Base-by-base conservation (phyloP, 805 yeast species). In the Yarrowia divulgata region DNA sequence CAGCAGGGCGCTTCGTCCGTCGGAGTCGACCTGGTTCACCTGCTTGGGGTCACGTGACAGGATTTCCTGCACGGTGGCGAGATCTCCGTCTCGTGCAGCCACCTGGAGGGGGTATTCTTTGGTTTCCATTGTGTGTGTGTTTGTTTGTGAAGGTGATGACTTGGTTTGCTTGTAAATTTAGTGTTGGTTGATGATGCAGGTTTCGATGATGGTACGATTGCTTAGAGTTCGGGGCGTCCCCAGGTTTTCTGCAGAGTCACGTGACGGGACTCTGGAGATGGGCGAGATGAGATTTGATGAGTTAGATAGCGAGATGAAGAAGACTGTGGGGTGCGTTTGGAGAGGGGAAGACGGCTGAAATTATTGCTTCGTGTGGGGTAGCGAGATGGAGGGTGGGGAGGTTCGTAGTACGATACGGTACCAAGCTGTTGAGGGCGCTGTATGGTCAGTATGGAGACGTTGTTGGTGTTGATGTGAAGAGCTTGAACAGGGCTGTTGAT, bases 1-100 rank as follows among this genome's bases (percentile, higher is more conserved):
- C 77, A 91, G 96, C 60, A 93, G 79, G 1, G 97, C 90, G 1
- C 90, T 87, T 72, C 98, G 83, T 1, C 87, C 88, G 74, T 93
- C 97, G 2, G 82, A 84, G 77, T 93, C 98, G 70, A 77, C 81
- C 16, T 74, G 66, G 2, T 83, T 73, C 0, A 85, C 84, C 14
- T 81, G 75, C 40, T 82, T 79, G 8, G 91, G 89, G 58, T 84
- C 77, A 29, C 83, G 80, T 12, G 79, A 77, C 6, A 91, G 74
- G 1, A 89, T 73, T 1, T 83, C 82, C 70, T 82, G 82, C 13
- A 87, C 91, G 7, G 83, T 79, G 19, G 82, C 77, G 3, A 81
- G 74, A 57, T 90, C 83, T 50, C 87, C 87, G 19, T 88, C 88
- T 73, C 87, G 82, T 7, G 90, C 89, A 3, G 94, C 93, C 55